Percentiles rank a stretch among this genome's conserved stretches.
These are phyloP conservation scores for Fistulina hepatica DNA, from an alignment of 1,284 basidiomycete genomes.

Conservation along the genomic window DNA sequence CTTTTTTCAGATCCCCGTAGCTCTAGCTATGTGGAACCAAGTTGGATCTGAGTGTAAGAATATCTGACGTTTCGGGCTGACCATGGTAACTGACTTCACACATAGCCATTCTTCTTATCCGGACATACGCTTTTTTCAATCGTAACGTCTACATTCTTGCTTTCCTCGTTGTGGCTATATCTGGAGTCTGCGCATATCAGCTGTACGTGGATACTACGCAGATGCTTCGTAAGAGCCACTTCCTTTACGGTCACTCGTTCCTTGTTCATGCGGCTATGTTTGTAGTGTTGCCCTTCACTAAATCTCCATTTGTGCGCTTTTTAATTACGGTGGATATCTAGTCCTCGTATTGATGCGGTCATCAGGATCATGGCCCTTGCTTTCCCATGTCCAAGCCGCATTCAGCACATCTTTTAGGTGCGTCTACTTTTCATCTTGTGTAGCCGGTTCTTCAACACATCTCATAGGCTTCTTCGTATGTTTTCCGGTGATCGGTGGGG, in stretches of 20 bases:
- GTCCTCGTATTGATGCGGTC: slow-evolving; percentile 3
- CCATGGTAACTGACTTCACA: slow-evolving; percentile 10
- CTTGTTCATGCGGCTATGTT: no score
- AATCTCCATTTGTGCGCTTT: slow-evolving; percentile 38
- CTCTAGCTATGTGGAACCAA: slow-evolving; percentile 77
- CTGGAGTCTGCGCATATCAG: slow-evolving; percentile 65
- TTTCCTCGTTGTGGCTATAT: slow-evolving; percentile 48
- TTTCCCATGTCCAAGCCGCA: slow-evolving; percentile 68
- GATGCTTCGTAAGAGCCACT: slow-evolving; percentile 49
- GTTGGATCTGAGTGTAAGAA: slow-evolving; percentile 60
- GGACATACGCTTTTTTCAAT: slow-evolving; percentile 77
- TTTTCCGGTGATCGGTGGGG: slow-evolving; percentile 6
- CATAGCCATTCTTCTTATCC: slow-evolving; percentile 61
- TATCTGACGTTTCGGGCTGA: slow-evolving; percentile 9
- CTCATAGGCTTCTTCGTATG: slow-evolving; percentile 55
- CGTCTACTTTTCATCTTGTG: slow-evolving; percentile 12
- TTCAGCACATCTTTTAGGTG: slow-evolving; percentile 67
- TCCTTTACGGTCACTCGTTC: not conserved
- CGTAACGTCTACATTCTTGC: slow-evolving; percentile 54
- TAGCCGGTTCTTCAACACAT: slow-evolving; percentile 11
- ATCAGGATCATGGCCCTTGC: slow-evolving; percentile 50
- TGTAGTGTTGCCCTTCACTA: slow-evolving; percentile 59
- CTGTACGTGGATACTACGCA: slow-evolving; percentile 65
- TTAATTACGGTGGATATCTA: slow-evolving; percentile 18
- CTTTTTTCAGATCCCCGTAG: slow-evolving; percentile 51